phyloP scores from a whole-genome alignment of 169 alveolate species.

The Plasmodium sp. region DNA sequence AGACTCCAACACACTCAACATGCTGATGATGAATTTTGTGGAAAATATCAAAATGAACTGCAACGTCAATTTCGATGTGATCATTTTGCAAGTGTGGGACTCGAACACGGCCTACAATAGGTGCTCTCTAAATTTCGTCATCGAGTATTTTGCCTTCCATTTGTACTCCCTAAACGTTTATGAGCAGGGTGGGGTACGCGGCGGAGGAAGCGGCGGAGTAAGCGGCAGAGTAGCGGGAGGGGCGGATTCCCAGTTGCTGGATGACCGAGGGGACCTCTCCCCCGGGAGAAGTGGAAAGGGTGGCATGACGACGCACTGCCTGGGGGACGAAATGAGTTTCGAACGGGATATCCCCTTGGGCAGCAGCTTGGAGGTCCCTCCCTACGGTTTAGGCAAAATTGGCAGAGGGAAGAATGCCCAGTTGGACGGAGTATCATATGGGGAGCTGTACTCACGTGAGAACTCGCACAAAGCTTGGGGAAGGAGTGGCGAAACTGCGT shows the following conservation, averaged over 20 bases:
- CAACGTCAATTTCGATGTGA: conserved; percentile 36
- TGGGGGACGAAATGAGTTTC: background rate
- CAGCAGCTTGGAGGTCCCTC: background rate
- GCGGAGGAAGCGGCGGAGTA: background rate
- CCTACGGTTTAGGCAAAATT: background rate
- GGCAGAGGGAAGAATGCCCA: background rate
- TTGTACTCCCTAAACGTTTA: conserved; percentile 28
- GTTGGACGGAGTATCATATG: background rate
- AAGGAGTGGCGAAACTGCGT: background rate
- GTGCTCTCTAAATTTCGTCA: conserved; percentile 70
- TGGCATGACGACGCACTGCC: background rate
- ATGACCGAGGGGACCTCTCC: background rate
- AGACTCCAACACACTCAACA: conserved; percentile 13
- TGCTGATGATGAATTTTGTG: conserved; percentile 41
- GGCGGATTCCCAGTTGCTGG: background rate
- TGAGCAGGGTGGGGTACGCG: conserved; percentile 5
- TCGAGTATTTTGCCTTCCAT: conserved; percentile 30
- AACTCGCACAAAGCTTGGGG: background rate
- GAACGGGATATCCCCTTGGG: background rate
- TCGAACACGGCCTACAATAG: conserved; percentile 70
- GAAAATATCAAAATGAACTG: conserved; percentile 41
- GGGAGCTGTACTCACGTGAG: background rate
- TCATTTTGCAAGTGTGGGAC: conserved; percentile 65
- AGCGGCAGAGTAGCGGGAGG: background rate
- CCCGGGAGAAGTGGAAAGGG: background rate